phyloP scores from a whole-genome alignment of 495 filamentous ascomycete genomes.

The Annulohypoxylon maeteangense region DNA sequence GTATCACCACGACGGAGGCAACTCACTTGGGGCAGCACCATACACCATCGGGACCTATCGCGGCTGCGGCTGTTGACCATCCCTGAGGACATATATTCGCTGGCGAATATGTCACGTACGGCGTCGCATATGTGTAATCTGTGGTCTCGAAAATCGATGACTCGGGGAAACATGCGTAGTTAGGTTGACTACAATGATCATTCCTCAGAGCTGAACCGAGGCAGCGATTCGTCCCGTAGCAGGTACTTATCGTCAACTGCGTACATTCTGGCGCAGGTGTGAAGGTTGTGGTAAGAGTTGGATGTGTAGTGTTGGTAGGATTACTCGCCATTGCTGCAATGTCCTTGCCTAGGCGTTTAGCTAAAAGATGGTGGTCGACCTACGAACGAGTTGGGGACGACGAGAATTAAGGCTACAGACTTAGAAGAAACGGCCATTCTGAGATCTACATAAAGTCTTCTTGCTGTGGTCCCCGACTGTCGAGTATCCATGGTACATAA shows the following conservation, averaged over 20 bases:
- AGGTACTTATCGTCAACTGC: neutral
- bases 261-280: conserved; percentile 14
- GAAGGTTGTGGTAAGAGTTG: conserved; percentile 13
- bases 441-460: neutral
- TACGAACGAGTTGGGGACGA: neutral
- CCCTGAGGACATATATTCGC: conserved; percentile 5
- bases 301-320: neutral
- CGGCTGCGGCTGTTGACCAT: conserved; percentile 1
- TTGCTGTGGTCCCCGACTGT: neutral
- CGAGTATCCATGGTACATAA: neutral
- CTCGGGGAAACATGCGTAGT: neutral
- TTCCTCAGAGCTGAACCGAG: neutral
- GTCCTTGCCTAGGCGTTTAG: neutral
- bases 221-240: neutral
- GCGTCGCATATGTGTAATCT: neutral
- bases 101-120: conserved; percentile 13
- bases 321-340: neutral
- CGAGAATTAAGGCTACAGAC: neutral
- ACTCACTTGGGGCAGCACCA: conserved; percentile 23
- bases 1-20: neutral
- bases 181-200: neutral
- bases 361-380: neutral
- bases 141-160: neutral
- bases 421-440: neutral
- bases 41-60: conserved; percentile 5